Conservation (phyloP, 2,329 filamentous ascomycete genomes). For the Alternaria consortialis region DNA sequence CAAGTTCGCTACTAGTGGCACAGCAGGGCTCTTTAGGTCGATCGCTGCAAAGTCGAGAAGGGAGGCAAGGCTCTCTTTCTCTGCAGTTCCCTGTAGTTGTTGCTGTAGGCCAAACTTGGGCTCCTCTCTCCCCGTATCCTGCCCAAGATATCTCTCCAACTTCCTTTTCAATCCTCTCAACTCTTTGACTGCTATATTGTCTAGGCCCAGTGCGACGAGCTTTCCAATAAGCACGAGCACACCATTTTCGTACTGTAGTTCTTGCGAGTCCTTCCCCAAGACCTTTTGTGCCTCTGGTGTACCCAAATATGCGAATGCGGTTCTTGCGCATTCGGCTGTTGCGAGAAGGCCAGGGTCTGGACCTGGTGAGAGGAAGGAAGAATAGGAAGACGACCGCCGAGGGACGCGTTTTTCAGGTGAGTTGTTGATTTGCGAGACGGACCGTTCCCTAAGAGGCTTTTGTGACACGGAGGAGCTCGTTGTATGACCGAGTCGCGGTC, state of each 20-base stretch:
- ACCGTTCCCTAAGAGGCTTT: slow-evolving; percentile 68
- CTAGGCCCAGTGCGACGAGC: slow-evolving; percentile 69
- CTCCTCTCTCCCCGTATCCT: slow-evolving; percentile 14
- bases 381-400: slow-evolving; percentile 52
- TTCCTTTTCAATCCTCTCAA: slow-evolving; percentile 71
- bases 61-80: slow-evolving; percentile 63
- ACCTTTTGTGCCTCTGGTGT: slow-evolving; percentile 62
- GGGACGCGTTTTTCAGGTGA: slow-evolving; percentile 55
- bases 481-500: slow-evolving; percentile 25
- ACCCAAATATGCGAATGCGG: slow-evolving; percentile 72
- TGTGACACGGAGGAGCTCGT: slow-evolving; percentile 56
- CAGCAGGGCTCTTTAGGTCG: slow-evolving; percentile 38
- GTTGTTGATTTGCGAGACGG: slow-evolving; percentile 68
- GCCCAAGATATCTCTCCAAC: slow-evolving; percentile 57
- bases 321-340: slow-evolving; percentile 73
- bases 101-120: slow-evolving; percentile 40
- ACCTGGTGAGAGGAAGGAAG: slow-evolving; percentile 35
- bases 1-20: slow-evolving; percentile 68
- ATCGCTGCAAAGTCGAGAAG: slow-evolving; percentile 68
- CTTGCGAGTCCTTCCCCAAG: slow-evolving; percentile 64
- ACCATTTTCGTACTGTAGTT: slow-evolving; percentile 75
- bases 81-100: slow-evolving; percentile 42
- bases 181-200: slow-evolving; percentile 75
- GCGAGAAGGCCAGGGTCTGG: slow-evolving; percentile 56
- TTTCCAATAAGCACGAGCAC: slow-evolving; percentile 75